Evolutionary conservation across 1,284 basidiomycete genomes (phyloP).

Genomic region (Apiotrichum sp.): DNA sequence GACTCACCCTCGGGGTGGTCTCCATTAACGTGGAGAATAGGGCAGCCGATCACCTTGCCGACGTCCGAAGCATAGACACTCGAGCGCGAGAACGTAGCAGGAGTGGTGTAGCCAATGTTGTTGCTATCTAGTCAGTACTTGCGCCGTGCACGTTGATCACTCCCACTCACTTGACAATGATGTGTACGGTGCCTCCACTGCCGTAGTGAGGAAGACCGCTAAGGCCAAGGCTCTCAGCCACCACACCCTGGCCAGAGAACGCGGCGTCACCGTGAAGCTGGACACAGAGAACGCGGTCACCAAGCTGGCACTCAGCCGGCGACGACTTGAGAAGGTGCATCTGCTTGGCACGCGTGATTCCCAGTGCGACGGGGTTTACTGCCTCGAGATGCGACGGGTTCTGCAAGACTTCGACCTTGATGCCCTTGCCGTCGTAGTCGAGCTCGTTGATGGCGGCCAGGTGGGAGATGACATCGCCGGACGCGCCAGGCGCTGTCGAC

Average conservation of each 20-base stretch:
- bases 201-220: conserved; percentile 83
- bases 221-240: conserved; percentile 79
- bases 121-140: conserved; percentile 1
- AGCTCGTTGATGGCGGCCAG: conserved; percentile 52
- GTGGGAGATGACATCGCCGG: conserved; percentile 82
- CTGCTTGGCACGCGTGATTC: conserved; percentile 87
- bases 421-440: conserved; percentile 48
- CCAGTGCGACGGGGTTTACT: conserved; percentile 73
- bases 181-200: conserved; percentile 76
- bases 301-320: conserved; percentile 64
- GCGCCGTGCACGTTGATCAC: no score
- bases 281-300: conserved; percentile 78
- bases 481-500: conserved; percentile 60
- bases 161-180: conserved; percentile 76
- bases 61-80: conserved; percentile 83
- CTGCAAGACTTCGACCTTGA: conserved; percentile 70
- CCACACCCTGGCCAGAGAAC: conserved; percentile 79
- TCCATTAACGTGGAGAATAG: conserved; percentile 85
- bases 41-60: conserved; percentile 82
- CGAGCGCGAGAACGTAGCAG: conserved; percentile 70
- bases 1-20: conserved; percentile 73
- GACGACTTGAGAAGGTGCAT: conserved; percentile 65
- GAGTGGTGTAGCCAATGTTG: conserved; percentile 86
- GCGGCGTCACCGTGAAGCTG: conserved; percentile 86
- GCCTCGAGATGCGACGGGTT: conserved; percentile 87